Evolutionary conservation across 345 rosid species (phyloP), one percentile per base, ranked within the genome.

Genomic region (Citrus australasica): DNA sequence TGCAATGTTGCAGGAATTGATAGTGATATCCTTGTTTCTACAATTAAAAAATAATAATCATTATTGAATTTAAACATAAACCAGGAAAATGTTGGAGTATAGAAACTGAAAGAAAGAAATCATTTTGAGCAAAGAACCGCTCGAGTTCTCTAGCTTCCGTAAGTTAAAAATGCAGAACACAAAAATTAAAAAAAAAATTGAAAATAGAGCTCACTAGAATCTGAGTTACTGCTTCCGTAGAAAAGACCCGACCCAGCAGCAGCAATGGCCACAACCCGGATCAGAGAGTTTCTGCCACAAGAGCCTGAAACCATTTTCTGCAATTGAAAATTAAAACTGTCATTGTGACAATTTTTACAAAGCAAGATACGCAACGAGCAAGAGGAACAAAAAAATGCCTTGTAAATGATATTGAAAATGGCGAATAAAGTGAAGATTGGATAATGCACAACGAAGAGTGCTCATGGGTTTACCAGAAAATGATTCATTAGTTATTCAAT

Each of bases 201-300:
- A 46, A 46, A 3, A 46, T 1, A 73, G 70, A 79, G 30, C 81
- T 82, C 55, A 94, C 97, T 70, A 72, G 74, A n/a, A 71, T 88
- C 85, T 25, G 79, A 35, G 56, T 62, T 38, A 51, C 33, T 59
- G 67, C 33, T 80, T 9, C 82, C 74, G 59, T 80, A 88, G 0
- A 83, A 60, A 35, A 93, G 46, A 38, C 87, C 90, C 0, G 92
- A 85, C 32, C 91, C 87, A 1, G 84, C 84, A 2, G 89, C 80
- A 19, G 89, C 90, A 42, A 78, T 61, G 37, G 94, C 83, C 1
- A 79, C 63, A 40, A 82, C 71, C 38, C 88, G 92, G 37, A 85
- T 2, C 67, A 89, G 75, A 60, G 84, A 76, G 63, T 51, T 80
- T 73, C 81, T 71, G 46, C 77, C 55, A 11, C 79, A 69, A 66